Percentiles rank a stretch among this genome's conserved stretches.
Evolutionary conservation across 768 basidiomycete genomes (phyloP).

Genomic region (Trametes cinnabarina): DNA sequence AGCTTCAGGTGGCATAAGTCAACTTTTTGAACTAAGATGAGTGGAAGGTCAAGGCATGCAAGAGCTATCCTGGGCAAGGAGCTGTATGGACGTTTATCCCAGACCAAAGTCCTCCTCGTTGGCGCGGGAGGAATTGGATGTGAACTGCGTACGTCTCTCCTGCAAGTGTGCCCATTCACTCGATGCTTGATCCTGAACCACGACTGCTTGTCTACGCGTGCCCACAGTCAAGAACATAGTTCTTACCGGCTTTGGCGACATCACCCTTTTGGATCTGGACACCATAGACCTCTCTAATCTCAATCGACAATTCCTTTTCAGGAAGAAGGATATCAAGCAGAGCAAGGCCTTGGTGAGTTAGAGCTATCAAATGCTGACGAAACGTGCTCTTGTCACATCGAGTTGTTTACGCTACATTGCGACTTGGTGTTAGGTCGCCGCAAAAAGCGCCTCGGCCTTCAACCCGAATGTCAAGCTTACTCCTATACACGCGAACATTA

Average conservation of each 20-base stretch:
- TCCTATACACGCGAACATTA: conserved; percentile 94
- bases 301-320: conserved; percentile 95
- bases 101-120: conserved; percentile 79
- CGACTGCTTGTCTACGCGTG: not conserved
- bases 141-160: conserved; percentile 69
- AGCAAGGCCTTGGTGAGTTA: conserved; percentile 84
- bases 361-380: not conserved
- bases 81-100: conserved; percentile 55
- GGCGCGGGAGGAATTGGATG: conserved; percentile 98
- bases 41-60: conserved; percentile 55
- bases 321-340: conserved; percentile 96
- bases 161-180: not conserved
- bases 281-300: conserved; percentile 98
- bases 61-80: conserved; percentile 78
- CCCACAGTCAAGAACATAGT: conserved; percentile 94
- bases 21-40: not conserved
- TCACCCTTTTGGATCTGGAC: conserved; percentile 92
- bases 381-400: not conserved
- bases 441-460: conserved; percentile 77
- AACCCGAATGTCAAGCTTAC: conserved; percentile 86
- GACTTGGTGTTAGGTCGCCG: conserved; percentile 57
- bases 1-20: not conserved
- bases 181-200: too few species aligned
- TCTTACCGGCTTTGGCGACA: conserved; percentile 87
- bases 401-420: not conserved